Evolutionary conservation across 176 grass and related monocot species (phyloP).

Genomic region (Neostapfia colusana): DNA sequence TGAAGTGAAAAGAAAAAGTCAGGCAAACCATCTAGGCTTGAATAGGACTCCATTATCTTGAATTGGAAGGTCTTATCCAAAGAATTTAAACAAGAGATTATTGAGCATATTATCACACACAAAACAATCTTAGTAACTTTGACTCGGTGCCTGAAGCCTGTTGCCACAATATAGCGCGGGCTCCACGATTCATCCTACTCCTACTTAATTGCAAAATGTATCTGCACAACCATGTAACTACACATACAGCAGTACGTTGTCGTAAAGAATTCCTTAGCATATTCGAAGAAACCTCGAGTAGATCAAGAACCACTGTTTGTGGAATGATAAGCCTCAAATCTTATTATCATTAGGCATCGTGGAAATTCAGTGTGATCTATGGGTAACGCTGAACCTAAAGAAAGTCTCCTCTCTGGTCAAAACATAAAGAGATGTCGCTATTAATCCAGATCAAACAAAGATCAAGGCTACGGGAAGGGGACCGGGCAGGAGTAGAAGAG

Average conservation of each 20-base stretch:
- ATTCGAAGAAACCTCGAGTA: background rate
- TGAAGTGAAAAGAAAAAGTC: conserved; percentile 26
- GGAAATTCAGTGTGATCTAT: background rate
- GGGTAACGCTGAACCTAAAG: background rate
- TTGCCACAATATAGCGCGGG: background rate
- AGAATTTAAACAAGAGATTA: background rate
- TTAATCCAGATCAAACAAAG: conserved; percentile 4
- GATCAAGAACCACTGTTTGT: background rate
- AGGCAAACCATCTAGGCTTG: background rate
- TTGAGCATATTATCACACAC: background rate
- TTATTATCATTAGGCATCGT: background rate
- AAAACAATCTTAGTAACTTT: background rate
- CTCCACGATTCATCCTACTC: background rate
- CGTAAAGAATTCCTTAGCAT: background rate
- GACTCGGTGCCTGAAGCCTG: background rate
- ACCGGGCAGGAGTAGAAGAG: background rate
- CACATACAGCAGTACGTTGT: background rate
- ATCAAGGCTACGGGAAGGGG: background rate
- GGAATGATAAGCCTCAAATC: background rate
- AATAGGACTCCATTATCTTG: background rate
- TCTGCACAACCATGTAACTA: conserved; percentile 1
- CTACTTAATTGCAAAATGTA: background rate
- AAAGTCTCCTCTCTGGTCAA: background rate
- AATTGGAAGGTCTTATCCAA: background rate
- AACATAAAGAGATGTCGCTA: background rate